A percentile compares a stretch with the other conserved stretches of the same genome.
Conservation (phyloP, 768 basidiomycete genomes). For the Terana coerulea region DNA sequence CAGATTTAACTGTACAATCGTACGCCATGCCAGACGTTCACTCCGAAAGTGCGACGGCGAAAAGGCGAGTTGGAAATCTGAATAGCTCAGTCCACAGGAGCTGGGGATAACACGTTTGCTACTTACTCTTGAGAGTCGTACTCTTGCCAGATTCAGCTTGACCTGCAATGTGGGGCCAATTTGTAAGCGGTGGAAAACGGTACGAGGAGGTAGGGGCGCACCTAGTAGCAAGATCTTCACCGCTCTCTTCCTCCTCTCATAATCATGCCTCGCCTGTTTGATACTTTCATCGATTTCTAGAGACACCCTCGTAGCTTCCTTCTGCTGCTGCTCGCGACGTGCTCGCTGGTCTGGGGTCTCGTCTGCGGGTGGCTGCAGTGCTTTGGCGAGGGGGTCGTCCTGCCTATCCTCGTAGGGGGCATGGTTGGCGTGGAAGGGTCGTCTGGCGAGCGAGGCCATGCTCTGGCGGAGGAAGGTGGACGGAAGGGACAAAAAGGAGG, state of each 20-base stretch:
- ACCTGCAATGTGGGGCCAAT: conserved; percentile 29
- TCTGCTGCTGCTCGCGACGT: conserved; percentile 29
- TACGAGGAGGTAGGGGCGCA: conserved; percentile 20
- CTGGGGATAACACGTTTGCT: background rate
- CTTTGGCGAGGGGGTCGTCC: conserved; percentile 32
- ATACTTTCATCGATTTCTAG: conserved; percentile 48
- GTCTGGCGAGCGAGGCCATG: conserved; percentile 12
- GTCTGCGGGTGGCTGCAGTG: conserved; percentile 30
- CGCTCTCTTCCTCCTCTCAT: conserved; percentile 47
- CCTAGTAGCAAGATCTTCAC: conserved; percentile 56
- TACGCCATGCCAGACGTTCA: conserved; percentile 58
- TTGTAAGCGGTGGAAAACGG: background rate
- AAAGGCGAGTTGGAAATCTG: conserved; percentile 69
- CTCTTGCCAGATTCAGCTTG: conserved; percentile 62
- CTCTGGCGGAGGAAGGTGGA: conserved; percentile 1
- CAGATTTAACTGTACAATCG: conserved; percentile 66
- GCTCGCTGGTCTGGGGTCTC: conserved; percentile 36
- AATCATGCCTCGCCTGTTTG: conserved; percentile 38
- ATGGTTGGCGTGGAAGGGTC: conserved; percentile 17
- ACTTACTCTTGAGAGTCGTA: conserved; percentile 30
- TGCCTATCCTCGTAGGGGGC: conserved; percentile 16
- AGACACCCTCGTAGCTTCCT: conserved; percentile 42
- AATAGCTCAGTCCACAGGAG: background rate
- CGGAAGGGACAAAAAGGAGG: conserved; percentile 3
- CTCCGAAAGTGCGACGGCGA: conserved; percentile 56